phyloP scores from a whole-genome alignment of 371 early-diverging fungal genomes.

The Syncephalis fuscata region DNA sequence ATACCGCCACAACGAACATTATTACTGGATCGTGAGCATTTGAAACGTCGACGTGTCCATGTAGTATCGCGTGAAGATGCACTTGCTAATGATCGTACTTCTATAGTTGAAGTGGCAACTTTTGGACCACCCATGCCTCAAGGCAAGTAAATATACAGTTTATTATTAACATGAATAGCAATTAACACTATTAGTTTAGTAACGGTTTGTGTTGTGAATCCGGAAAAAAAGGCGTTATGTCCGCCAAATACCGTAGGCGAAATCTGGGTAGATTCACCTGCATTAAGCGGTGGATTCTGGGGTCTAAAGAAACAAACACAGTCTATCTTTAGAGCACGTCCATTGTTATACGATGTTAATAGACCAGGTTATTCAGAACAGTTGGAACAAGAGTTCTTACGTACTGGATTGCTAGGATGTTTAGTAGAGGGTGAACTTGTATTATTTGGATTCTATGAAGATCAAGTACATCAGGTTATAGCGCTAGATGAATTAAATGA shows the following conservation, averaged over 20 bases:
- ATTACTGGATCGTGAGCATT: constrained; percentile 9
- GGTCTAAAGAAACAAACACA: constrained; percentile 52
- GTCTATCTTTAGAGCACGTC: constrained; percentile 49
- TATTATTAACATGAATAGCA: not conserved
- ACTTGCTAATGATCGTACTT: not conserved
- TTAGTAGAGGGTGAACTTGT: constrained; percentile 51
- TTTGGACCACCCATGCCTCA: constrained; percentile 47
- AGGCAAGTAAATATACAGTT: constrained; percentile 15
- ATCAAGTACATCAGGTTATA: constrained; percentile 17
- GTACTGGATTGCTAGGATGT: constrained; percentile 67
- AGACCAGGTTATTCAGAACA: constrained; percentile 9
- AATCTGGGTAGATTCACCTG: constrained; percentile 65
- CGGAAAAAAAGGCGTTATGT: constrained; percentile 54
- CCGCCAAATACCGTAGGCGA: constrained; percentile 65
- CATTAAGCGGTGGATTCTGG: constrained; percentile 67
- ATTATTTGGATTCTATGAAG: constrained; percentile 58
- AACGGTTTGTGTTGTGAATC: constrained; percentile 67
- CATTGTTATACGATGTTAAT: constrained; percentile 28
- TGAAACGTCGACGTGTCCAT: not conserved
- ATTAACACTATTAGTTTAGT: constrained; percentile 10
- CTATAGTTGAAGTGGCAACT: constrained; percentile 19
- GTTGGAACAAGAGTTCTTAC: constrained; percentile 33
- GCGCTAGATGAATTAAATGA: not conserved
- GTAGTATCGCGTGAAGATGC: not conserved
- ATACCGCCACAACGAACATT: constrained; percentile 12